Conservation (phyloP, 2,329 filamentous ascomycete genomes). For the Aureobasidium sp. region DNA sequence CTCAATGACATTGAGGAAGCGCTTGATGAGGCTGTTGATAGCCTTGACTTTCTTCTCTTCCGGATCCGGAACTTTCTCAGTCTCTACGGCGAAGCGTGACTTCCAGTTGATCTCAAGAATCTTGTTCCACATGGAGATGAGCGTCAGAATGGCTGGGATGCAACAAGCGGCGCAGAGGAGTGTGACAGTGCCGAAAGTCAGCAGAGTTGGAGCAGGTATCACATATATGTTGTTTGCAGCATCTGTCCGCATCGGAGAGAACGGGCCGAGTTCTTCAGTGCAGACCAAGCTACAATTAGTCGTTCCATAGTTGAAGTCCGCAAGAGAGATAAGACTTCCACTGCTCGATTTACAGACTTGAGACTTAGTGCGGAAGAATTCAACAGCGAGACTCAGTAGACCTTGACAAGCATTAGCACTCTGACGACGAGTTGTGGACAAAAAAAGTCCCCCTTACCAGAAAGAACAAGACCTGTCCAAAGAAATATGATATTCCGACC, state of each 20-base stretch:
- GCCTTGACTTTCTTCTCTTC: constrained; percentile 35
- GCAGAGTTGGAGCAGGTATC: constrained; percentile 48
- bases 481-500: constrained; percentile 61
- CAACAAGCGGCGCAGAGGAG: constrained; percentile 59
- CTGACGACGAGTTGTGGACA: not conserved
- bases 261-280: constrained; percentile 40
- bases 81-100: constrained; percentile 33
- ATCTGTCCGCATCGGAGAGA: constrained; percentile 49
- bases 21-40: constrained; percentile 32
- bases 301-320: constrained; percentile 16
- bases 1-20: constrained; percentile 41
- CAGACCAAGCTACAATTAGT: constrained; percentile 45
- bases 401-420: constrained; percentile 34
- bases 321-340: constrained; percentile 23
- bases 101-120: constrained; percentile 58
- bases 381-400: constrained; percentile 54
- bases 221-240: constrained; percentile 57
- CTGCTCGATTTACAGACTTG: constrained; percentile 38
- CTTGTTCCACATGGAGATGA: constrained; percentile 57
- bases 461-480: constrained; percentile 56
- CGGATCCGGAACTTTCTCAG: constrained; percentile 19
- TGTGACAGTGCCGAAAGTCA: constrained; percentile 55
- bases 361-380: constrained; percentile 53
- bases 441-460: constrained; percentile 40
- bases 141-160: constrained; percentile 55